Base-by-base conservation (phyloP, 1,284 basidiomycete species). In the Gymnopus androsaceus region DNA sequence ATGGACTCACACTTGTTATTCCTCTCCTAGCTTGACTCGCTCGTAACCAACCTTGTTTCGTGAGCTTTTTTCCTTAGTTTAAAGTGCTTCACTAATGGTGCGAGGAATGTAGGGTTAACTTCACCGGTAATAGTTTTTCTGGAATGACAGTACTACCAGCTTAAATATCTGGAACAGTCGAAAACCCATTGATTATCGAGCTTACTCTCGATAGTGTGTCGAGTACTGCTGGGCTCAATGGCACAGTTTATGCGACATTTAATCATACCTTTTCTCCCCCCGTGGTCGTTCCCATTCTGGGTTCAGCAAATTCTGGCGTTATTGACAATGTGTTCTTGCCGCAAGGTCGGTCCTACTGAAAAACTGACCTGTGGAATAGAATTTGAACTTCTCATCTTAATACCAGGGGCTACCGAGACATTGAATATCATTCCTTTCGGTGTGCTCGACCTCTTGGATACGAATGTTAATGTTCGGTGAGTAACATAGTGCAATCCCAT, bases 171-270 rank as follows among this genome's bases (percentile, higher is more conserved):
- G n/a, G 3, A 52, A 36, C 50, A 75, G 76, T 72, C 31, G 66
- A 72, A 55, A 79, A 78, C 64, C 74, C 76, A 2, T 74, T 79
- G 34, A 61, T 68, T 27, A 62, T 78, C 28, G 75, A 78, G 58
- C 67, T 79, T 46, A 75, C 75, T 31, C 67, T 79, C 56, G 73
- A 79, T 60, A 63, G 64, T 28, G 71, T 77, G 34, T 66, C 60
- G 47, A 70, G 69, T 58, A 61, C 64, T 31, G 75, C 76, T 17
- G 75, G 76, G 9, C 59, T 78, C 54, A 76, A 78, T 54, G 69
- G 68, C 17, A 77, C 74, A 4, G 67, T 69, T 46, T 76, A 66
- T 55, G 74, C 75, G 15, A 62, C 62, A 4, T 79, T 80, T 64
- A 64, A 69, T 56, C 73, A 77, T 51, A 72, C 71, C 11, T 80